These are phyloP conservation scores for Penicillium parvum DNA, from an alignment of 495 filamentous ascomycete species.

Conservation along the genomic window DNA sequence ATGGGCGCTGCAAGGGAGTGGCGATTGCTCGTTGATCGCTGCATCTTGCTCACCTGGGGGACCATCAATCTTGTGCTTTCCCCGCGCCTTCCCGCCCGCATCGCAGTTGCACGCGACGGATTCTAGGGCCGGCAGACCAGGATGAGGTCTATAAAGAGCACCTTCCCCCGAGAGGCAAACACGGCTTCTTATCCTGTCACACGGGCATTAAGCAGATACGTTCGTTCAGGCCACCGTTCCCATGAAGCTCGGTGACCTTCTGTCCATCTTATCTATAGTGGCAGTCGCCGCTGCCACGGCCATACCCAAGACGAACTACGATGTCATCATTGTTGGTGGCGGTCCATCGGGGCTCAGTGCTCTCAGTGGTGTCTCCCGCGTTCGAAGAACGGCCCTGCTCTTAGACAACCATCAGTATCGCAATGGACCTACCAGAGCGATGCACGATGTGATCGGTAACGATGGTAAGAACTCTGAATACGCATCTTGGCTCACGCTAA, in stretches of 20 bases:
- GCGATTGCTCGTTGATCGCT: conserved; percentile 13
- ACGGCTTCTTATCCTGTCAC: not conserved
- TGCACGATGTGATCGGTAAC: conserved; percentile 57
- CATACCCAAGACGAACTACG: conserved; percentile 27
- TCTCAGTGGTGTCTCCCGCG: conserved; percentile 51
- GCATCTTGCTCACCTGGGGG: not conserved
- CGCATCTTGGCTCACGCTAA: not conserved
- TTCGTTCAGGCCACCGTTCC: not conserved
- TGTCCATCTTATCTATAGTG: conserved; percentile 20
- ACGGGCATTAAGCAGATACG: not conserved
- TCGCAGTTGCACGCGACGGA: not conserved
- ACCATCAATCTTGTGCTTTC: not conserved
- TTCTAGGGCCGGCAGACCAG: too few species aligned
- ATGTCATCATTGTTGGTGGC: conserved; percentile 35
- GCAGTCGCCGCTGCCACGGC: conserved; percentile 11
- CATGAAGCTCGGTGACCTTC: conserved; percentile 5
- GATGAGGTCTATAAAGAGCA: conserved; percentile 1
- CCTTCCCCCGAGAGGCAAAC: not conserved
- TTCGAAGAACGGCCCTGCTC: conserved; percentile 46
- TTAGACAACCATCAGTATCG: conserved; percentile 55
- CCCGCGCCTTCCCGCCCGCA: not conserved
- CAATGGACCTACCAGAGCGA: conserved; percentile 49
- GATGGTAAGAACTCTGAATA: conserved; percentile 41
- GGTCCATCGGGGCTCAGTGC: conserved; percentile 38
- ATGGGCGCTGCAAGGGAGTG: conserved; percentile 11